Base-by-base conservation (phyloP, 78 protist species). In the Dictyostelium firmibasis region DNA sequence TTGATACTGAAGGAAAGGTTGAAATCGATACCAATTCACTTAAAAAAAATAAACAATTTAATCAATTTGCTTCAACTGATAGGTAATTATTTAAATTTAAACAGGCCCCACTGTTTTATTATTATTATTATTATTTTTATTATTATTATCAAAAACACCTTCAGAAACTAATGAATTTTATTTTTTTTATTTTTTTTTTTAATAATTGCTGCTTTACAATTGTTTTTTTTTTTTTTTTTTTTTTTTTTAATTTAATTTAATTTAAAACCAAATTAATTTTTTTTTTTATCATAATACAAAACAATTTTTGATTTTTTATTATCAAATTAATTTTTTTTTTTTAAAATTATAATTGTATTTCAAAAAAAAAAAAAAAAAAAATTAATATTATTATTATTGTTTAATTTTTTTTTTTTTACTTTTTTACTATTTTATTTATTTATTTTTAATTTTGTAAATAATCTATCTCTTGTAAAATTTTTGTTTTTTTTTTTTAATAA, bases 31-130 rank as follows among this genome's bases (percentile, higher is more conserved):
- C 13, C 9, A 25, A 29, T 31, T 2, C 16, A 50, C 9, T 50
- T 18, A 81, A 57, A 25, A 75, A 86, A 81, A 36, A 86, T 27
- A 86, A 86, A 62, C 36, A 86, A 41, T 77, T 86, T 62, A 53
- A 77, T 50, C 85, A 83, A 77, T 77, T 18, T 62, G 47, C 47
- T 53, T 23, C 69, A 77, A 77, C 85, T 23, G 92, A 86, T 76
- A 86, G 44, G 92, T 86, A 86, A n/a, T 23, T 72, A 10, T 75
- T 57, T 4, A 20, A 43, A 18, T 70, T 33, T 2, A 67, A 20
- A 29, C 25, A 64, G 25, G 31, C 74, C 74, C 25, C 14, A 4
- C 27, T 4, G 3, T 25, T 62, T 23, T 14, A 8, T 31, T 70
- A 70, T 70, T 31, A 70, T 31, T 70, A 31, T 70, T 31, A 31